phyloP scores from a whole-genome alignment of 2,329 filamentous ascomycete genomes.

The Chaetomium globosum region DNA sequence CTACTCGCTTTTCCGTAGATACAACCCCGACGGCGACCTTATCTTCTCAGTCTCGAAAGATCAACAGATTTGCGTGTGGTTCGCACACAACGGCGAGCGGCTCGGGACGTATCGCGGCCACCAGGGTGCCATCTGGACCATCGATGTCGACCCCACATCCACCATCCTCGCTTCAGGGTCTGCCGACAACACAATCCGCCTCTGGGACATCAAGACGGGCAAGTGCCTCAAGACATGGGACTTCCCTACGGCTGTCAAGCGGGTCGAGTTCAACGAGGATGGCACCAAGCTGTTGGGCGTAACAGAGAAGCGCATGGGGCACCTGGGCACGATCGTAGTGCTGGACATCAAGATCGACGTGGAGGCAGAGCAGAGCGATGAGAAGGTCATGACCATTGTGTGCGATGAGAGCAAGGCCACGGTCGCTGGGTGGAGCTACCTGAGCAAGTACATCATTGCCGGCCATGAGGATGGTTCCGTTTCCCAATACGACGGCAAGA shows the following conservation, averaged over 20 bases:
- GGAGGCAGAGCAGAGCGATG: conserved; percentile 79
- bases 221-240: conserved; percentile 97
- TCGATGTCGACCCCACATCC: conserved; percentile 91
- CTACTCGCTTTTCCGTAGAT: conserved; percentile 52
- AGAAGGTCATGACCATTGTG: conserved; percentile 82
- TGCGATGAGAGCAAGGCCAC: conserved; percentile 97
- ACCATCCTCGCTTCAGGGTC: conserved; percentile 92
- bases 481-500: conserved; percentile 89
- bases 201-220: conserved; percentile 95
- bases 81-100: conserved; percentile 94
- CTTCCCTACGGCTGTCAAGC: conserved; percentile 94
- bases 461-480: conserved; percentile 96
- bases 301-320: conserved; percentile 98
- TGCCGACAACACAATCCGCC: conserved; percentile 95
- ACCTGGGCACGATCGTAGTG: conserved; percentile 90
- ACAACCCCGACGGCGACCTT: conserved; percentile 92
- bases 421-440: conserved; percentile 93
- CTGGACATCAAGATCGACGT: conserved; percentile 85
- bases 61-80: conserved; percentile 96
- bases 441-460: conserved; percentile 94
- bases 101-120: conserved; percentile 96
- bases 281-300: conserved; percentile 87
- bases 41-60: conserved; percentile 96
- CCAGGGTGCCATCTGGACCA: conserved; percentile 97
- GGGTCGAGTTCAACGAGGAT: conserved; percentile 96